Base-by-base conservation (phyloP, 768 basidiomycete genomes). In the Kwoniella heveanensis region DNA sequence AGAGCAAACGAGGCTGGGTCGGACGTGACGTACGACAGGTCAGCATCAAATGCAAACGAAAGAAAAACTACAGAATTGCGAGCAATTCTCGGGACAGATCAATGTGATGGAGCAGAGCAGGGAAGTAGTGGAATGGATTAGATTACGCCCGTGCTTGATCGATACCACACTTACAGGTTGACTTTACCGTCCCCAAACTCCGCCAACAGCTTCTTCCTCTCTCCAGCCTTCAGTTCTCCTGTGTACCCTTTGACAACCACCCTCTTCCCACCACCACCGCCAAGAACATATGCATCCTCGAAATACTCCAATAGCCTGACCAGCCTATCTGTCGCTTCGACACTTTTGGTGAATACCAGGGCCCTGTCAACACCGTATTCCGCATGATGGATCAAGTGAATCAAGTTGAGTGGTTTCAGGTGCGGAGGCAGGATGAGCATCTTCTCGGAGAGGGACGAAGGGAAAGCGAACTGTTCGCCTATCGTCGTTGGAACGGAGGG, bases 331-430 rank as follows among this genome's bases (percentile, higher is more conserved):
- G 93, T 90, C 0, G 91, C 92, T 76, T 98, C 94, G 4, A 94
- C 88, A 0, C 90, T 92, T 81, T 97, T 98, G n/a, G 95, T 96
- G 82, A 99, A 99, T 29, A 96, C 88, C 32, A 99, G 83, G 0
- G 88, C 90, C 62, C 90, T 89, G 9, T 79, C 83, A 22, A 92
- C 83, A 8, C 82, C 73, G 53, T 69, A 73, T 51, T 82, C 83
- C 1, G 64, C 22, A 8, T 82, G 76, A 72, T 89, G 87, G 1
- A 96, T 83, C 54, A 99, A 88, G 73, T 97, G 84, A 80, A 96
- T 89, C 58, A 99, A 86, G 70, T 91, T 83, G 9, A 98, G 84
- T 1, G 95, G 94, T 78, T 99, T 99, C 68, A 88, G 83, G 0
- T 87, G 83, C 0, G 92, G 81, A 54, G 88, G 85, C 66, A 88